Evolutionary conservation across 148 eudicot species (phyloP).

Genomic region (Amaranthus cruentus): DNA sequence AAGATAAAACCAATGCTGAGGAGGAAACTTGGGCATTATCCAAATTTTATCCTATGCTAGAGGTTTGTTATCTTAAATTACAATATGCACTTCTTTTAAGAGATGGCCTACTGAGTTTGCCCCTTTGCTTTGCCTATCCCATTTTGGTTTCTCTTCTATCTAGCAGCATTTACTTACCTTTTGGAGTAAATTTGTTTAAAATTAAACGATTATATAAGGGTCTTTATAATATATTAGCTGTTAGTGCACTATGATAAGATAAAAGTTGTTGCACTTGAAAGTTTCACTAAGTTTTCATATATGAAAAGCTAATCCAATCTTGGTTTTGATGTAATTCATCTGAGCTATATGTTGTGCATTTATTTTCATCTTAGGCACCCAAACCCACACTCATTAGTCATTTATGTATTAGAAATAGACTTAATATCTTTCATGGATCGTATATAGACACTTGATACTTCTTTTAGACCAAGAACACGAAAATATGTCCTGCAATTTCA

Average conservation of each 20-base stretch:
- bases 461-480: too few species aligned
- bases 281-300: neutral
- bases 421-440: too few species aligned
- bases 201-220: neutral
- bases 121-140: neutral
- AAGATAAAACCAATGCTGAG: constrained; percentile 63
- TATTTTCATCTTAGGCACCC: neutral
- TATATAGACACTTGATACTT: too few species aligned
- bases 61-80: constrained; percentile 41
- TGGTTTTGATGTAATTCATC: neutral
- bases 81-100: neutral
- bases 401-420: too few species aligned
- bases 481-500: neutral
- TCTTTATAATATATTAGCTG: neutral
- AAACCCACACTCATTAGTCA: neutral
- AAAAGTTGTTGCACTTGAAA: neutral
- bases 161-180: neutral
- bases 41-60: constrained; percentile 85
- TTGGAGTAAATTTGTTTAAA: neutral
- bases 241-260: neutral
- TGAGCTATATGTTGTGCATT: neutral
- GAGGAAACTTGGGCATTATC: constrained; percentile 92
- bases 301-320: neutral
- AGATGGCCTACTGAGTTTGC: constrained; percentile 4
- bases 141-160: constrained; percentile 4